Percentiles rank a stretch among this genome's conserved stretches.
Conservation (phyloP, 768 basidiomycete species). For the Trametes elegans region DNA sequence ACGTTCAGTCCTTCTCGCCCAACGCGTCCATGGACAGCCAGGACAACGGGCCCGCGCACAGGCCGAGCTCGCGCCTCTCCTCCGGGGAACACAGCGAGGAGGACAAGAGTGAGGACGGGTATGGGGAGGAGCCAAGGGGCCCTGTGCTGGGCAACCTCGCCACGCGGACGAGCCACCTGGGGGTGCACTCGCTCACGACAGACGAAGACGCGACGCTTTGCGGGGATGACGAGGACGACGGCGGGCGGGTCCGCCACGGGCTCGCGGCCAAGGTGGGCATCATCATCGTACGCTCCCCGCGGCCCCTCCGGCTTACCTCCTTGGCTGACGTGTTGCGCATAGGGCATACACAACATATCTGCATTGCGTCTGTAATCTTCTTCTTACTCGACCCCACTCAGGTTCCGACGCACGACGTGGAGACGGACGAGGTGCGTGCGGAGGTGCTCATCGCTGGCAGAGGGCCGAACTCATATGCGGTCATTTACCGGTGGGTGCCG, state of each 20-base stretch:
- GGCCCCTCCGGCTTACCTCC: neutral
- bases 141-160: slow-evolving; percentile 42
- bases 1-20: slow-evolving; percentile 29
- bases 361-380: slow-evolving; percentile 81
- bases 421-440: slow-evolving; percentile 12
- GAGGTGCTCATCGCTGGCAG: slow-evolving; percentile 27
- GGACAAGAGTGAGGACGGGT: neutral
- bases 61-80: slow-evolving; percentile 3
- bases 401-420: slow-evolving; percentile 25
- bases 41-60: neutral
- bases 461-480: slow-evolving; percentile 67
- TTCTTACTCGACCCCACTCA: slow-evolving; percentile 74
- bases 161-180: slow-evolving; percentile 49
- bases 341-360: slow-evolving; percentile 96
- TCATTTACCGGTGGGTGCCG: slow-evolving; percentile 73
- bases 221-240: slow-evolving; percentile 24
- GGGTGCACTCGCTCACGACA: slow-evolving; percentile 32
- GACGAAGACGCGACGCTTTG: slow-evolving; percentile 12
- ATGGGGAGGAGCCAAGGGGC: slow-evolving; percentile 4
- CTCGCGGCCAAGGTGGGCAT: slow-evolving; percentile 86
- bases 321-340: neutral
- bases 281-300: slow-evolving; percentile 58
- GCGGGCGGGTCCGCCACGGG: slow-evolving; percentile 26
- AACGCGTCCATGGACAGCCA: slow-evolving; percentile 27
- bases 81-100: neutral